Evolutionary conservation across 192 early-diverging fungal genomes (phyloP), one percentile per base, ranked within the genome.

Genomic region (Spinellus fusiger): DNA sequence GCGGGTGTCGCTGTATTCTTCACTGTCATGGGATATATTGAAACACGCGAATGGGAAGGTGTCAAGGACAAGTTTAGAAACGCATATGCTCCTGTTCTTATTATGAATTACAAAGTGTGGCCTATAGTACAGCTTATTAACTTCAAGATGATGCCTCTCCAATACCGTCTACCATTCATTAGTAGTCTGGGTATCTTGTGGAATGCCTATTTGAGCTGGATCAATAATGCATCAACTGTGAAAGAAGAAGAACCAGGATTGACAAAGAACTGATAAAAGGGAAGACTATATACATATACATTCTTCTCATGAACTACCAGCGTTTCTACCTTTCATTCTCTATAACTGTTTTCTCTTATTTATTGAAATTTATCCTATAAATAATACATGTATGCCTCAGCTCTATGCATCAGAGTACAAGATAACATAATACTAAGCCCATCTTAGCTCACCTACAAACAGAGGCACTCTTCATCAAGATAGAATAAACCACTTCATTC

Each of bases 81-180:
- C 37, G 82, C 78, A 22, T 91, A 80, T 65, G 10, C 73, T 52
- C 71, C 84, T 0, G 82, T 87, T 0, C 65, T 91, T 40, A 71
- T 68, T 20, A 82, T 86, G 0, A 91, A 91, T 48, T 91, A 91
- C 60, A 75, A 74, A 9, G 71, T 89, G 6, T 91, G 89, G 89
- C 89, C 89, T 18, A 62, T 77, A 2, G 89, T 88, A 10, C 89
- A 91, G 68, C 63, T 76, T 4, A 61, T 91, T 8, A 91, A 91
- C 66, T 89, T 91, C 65, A 78, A 78, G 40, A 83, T 86, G 66
- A 70, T 87, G 48, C 89, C 89, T 1, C 67, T 85, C 31, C 61
- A 74, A 12, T 86, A 80, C 50, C 71, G 87, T 12, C 70, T 91
- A 20, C 89, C 89, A 12, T 86, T 91, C 67, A 80, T 83, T 29